phyloP scores from a whole-genome alignment of 2,329 filamentous ascomycete genomes.

The Penicillium sp. region DNA sequence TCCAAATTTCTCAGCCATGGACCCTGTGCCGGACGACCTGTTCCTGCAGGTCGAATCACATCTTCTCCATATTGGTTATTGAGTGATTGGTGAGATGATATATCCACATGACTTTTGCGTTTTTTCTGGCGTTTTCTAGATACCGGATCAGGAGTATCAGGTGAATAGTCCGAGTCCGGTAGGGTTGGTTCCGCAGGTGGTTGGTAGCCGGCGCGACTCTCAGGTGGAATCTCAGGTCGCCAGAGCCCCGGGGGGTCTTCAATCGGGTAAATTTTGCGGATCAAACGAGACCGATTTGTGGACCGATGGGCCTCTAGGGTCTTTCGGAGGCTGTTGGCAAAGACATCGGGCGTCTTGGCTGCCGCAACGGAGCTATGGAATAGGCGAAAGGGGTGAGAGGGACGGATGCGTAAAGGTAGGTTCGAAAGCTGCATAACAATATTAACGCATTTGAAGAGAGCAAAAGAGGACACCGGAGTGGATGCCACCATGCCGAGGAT shows the following conservation, averaged over 20 bases:
- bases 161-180: not conserved
- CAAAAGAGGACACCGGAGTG: slow-evolving; percentile 7
- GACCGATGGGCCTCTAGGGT: slow-evolving; percentile 44
- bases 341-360: slow-evolving; percentile 24
- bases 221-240: slow-evolving; percentile 15
- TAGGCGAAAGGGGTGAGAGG: slow-evolving; percentile 10
- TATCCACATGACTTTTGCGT: not conserved
- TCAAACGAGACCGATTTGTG: slow-evolving; percentile 35
- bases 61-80: not conserved
- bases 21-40: slow-evolving; percentile 18
- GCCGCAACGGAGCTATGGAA: slow-evolving; percentile 12
- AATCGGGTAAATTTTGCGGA: slow-evolving; percentile 31
- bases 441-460: slow-evolving; percentile 17
- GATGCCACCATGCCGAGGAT: slow-evolving; percentile 7
- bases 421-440: slow-evolving; percentile 25
- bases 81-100: not conserved
- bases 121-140: slow-evolving; percentile 6
- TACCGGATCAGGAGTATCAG: not conserved
- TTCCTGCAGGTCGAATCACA: slow-evolving; percentile 14
- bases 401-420: slow-evolving; percentile 6
- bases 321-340: slow-evolving; percentile 34
- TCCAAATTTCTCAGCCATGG: slow-evolving; percentile 33
- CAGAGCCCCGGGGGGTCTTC: slow-evolving; percentile 14
- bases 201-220: slow-evolving; percentile 15
- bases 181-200: slow-evolving; percentile 1